These are phyloP conservation scores for Solanum chmielewskii DNA, from an alignment of 257 asterid genomes.

Conservation along the genomic window DNA sequence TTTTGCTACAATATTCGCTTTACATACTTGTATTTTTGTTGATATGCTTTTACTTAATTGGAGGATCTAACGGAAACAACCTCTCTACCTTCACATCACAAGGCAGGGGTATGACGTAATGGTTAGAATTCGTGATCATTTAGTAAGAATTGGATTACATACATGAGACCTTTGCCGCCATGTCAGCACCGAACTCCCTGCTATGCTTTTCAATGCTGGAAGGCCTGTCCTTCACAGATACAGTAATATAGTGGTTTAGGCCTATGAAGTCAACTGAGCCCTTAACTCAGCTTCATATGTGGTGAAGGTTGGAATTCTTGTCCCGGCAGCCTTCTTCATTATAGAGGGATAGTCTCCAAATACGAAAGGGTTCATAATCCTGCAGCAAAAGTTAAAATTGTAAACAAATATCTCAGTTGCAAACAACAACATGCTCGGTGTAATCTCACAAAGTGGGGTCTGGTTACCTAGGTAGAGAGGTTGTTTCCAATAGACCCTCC, in stretches of 20 bases:
- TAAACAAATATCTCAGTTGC: background rate
- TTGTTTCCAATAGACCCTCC: background rate
- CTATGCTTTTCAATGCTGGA: background rate
- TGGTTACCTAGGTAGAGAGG: background rate
- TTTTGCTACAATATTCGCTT: background rate
- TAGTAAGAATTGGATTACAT: background rate
- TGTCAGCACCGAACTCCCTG: constrained; percentile 21
- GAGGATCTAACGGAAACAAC: background rate
- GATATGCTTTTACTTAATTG: background rate
- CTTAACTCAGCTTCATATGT: constrained; percentile 30
- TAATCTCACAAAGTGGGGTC: background rate
- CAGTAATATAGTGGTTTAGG: constrained; percentile 29
- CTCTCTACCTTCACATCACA: background rate
- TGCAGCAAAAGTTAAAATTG: constrained; percentile 1
- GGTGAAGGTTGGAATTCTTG: constrained; percentile 43
- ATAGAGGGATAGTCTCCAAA: constrained; percentile 57
- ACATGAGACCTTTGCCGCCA: constrained; percentile 12
- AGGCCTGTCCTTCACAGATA: constrained; percentile 18
- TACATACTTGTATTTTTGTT: background rate
- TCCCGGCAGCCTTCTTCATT: constrained; percentile 29
- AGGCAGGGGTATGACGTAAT: background rate
- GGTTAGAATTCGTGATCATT: background rate
- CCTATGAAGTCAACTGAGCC: constrained; percentile 56
- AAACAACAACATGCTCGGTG: background rate
- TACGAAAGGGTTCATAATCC: constrained; percentile 44